A percentile compares a stretch with the other conserved stretches of the same genome.
These are phyloP conservation scores for Geosiphon pyriformis DNA, from an alignment of 192 early-diverging fungal genomes.

Conservation along the genomic window DNA sequence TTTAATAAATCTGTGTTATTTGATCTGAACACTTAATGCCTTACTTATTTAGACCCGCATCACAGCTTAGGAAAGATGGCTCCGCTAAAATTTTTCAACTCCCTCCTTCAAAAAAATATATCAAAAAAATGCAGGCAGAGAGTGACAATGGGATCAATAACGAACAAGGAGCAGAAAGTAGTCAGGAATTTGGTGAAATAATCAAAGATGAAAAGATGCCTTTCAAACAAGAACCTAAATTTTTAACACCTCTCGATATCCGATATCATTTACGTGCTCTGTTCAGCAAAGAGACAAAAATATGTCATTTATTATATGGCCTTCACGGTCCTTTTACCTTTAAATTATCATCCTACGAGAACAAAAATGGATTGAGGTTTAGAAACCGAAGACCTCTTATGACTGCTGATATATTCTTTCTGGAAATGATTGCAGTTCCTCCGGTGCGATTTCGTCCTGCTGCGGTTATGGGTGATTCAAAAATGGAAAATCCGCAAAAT, in stretches of 20 bases:
- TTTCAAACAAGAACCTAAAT: constrained; percentile 39
- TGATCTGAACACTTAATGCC: no score
- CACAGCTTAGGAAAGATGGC: constrained; percentile 73
- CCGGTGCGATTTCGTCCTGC: constrained; percentile 93
- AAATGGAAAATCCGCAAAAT: constrained; percentile 96
- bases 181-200: constrained; percentile 37
- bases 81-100: constrained; percentile 80
- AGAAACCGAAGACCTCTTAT: neutral
- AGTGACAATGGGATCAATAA: constrained; percentile 24
- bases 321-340: constrained; percentile 49
- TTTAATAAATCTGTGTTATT: neutral
- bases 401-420: constrained; percentile 85
- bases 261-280: constrained; percentile 70
- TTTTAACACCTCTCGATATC: constrained; percentile 71
- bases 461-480: constrained; percentile 80
- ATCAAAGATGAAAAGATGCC: constrained; percentile 27
- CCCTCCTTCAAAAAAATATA: constrained; percentile 47
- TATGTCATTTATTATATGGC: constrained; percentile 82
- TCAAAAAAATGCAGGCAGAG: constrained; percentile 25
- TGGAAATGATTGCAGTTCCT: constrained; percentile 84
- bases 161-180: constrained; percentile 41
- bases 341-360: no score
- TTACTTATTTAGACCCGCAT: neutral
- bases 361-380: no score
- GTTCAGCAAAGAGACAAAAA: constrained; percentile 69